These are phyloP conservation scores for Rhytidhysteron rufulum DNA, from an alignment of 2,329 filamentous ascomycete species.

Conservation along the genomic window DNA sequence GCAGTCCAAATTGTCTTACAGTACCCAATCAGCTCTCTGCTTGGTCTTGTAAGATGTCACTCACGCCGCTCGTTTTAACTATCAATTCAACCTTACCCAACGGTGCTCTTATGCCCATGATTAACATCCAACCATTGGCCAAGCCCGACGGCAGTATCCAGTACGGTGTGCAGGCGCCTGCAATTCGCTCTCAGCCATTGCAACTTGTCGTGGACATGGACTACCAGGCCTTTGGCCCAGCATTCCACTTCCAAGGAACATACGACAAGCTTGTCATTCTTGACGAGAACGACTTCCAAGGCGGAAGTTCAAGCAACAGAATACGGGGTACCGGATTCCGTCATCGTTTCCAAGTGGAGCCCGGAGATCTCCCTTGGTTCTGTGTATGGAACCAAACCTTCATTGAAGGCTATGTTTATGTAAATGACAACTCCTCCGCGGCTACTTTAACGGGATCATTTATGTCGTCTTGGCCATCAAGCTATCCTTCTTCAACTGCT, in stretches of 20 bases:
- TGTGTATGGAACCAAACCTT: slow-evolving; percentile 67
- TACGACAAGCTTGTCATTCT: slow-evolving; percentile 65
- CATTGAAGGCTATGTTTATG: slow-evolving; percentile 65
- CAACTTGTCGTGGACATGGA: slow-evolving; percentile 56
- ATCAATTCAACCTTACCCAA: slow-evolving; percentile 17
- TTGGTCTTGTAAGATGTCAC: slow-evolving; percentile 48
- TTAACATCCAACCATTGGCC: slow-evolving; percentile 18
- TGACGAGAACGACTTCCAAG: slow-evolving; percentile 33
- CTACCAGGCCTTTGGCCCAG: slow-evolving; percentile 55
- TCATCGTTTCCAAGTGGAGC: slow-evolving; percentile 42
- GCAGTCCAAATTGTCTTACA: slow-evolving; percentile 48
- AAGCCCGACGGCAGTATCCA: slow-evolving; percentile 43
- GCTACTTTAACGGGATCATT: slow-evolving; percentile 24
- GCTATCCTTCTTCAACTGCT: slow-evolving; percentile 4
- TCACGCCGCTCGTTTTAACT: slow-evolving; percentile 28
- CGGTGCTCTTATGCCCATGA: slow-evolving; percentile 8
- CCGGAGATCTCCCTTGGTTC: slow-evolving; percentile 64
- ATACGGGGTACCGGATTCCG: slow-evolving; percentile 14
- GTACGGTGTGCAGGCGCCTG: slow-evolving; percentile 61
- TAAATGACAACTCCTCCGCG: slow-evolving; percentile 48
- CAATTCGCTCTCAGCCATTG: slow-evolving; percentile 47
- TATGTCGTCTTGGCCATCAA: slow-evolving; percentile 17
- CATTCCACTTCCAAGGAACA: slow-evolving; percentile 58
- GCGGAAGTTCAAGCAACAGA: slow-evolving; percentile 17
- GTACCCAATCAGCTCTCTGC: slow-evolving; percentile 42